Evolutionary conservation across 805 yeast genomes (phyloP), one percentile per base, ranked within the genome.

Genomic region (Barnettozyma populi): DNA sequence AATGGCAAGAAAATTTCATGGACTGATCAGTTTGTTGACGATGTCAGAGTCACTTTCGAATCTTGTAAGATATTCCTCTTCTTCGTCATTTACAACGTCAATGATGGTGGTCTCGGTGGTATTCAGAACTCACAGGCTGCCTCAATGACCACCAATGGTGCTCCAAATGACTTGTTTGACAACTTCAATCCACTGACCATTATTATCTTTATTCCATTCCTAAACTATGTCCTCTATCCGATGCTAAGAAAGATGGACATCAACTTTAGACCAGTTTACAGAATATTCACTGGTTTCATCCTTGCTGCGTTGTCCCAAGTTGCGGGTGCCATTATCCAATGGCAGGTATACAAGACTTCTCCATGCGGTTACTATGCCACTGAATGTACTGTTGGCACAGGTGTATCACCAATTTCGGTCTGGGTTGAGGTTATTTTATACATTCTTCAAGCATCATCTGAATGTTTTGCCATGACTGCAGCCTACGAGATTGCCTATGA

Each of bases 401-500:
- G 57, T 41, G 55, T 51, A 23, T 48, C 54, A 5, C 57, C 73
- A 46, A 70, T 83, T 37, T 85, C 82, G 63, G 79, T 85, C 55
- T 87, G 86, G 52, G 69, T 79, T 53, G 90, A 84, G 68, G 71
- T 74, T 40, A 64, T 70, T 16, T 84, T 89, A 2, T 86, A 85
- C 65, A 73, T 82, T 42, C 69, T 86, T 52, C 79, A 83, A 64
- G 90, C 86, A 8, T 61, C 82, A 42, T 78, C 89, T 8, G 95
- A 86, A 66, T 84, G 85, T 53, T 75, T 86, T 57, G 88, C 90
- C 20, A 82, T 86, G 41, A 77, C 84, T 56, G 83, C 92, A 14
- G 92, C 90, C 56, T 75, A 84, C 55, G 92, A 86, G 68, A 84
- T 83, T 59, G 92, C 95, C 18, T 86, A 83, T 67, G 81, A 88